Conservation (phyloP, 1,284 basidiomycete genomes). For the Sphaerobolus stellatus region DNA sequence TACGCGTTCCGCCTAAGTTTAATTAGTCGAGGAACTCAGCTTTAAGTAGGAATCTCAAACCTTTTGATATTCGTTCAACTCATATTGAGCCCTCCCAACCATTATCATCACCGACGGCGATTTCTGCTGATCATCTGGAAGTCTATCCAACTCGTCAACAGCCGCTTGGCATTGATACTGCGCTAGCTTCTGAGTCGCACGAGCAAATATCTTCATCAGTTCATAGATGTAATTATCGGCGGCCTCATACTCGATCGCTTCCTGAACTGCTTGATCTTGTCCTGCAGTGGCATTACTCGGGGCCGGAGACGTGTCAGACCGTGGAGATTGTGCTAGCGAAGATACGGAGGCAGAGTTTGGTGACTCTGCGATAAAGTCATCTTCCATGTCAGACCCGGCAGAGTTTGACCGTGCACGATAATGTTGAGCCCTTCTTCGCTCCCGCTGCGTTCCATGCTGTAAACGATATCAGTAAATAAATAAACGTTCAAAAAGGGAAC, state of each 20-base stretch:
- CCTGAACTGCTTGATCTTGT: slow-evolving; percentile 67
- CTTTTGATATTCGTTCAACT: slow-evolving; percentile 80
- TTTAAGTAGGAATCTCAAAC: slow-evolving; percentile 54
- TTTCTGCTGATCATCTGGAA: slow-evolving; percentile 75
- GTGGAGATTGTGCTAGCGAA: slow-evolving; percentile 56
- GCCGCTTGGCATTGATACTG: slow-evolving; percentile 76
- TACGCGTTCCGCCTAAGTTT: slow-evolving; percentile 85
- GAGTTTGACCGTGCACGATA: slow-evolving; percentile 53
- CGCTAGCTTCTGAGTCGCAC: slow-evolving; percentile 69
- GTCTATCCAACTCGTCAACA: slow-evolving; percentile 68
- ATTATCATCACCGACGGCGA: slow-evolving; percentile 78
- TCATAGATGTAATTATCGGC: slow-evolving; percentile 84
- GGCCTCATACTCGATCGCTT: slow-evolving; percentile 64
- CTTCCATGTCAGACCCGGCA: slow-evolving; percentile 67
- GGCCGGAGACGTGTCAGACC: slow-evolving; percentile 59
- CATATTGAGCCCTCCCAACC: slow-evolving; percentile 84
- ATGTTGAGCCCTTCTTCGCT: slow-evolving; percentile 56
- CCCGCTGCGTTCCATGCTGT: slow-evolving; percentile 50
- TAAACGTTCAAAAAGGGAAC: too few relatives aligned
- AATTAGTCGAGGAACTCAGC: too few relatives aligned
- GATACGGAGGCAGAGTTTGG: slow-evolving; percentile 61
- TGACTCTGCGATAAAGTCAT: slow-evolving; percentile 50
- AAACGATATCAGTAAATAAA: slow-evolving; percentile 21
- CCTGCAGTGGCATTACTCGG: slow-evolving; percentile 56
- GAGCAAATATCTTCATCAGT: slow-evolving; percentile 77